These are phyloP conservation scores for Chaetoceros muelleri DNA, from an alignment of 108 stramenopile species.

Conservation along the genomic window DNA sequence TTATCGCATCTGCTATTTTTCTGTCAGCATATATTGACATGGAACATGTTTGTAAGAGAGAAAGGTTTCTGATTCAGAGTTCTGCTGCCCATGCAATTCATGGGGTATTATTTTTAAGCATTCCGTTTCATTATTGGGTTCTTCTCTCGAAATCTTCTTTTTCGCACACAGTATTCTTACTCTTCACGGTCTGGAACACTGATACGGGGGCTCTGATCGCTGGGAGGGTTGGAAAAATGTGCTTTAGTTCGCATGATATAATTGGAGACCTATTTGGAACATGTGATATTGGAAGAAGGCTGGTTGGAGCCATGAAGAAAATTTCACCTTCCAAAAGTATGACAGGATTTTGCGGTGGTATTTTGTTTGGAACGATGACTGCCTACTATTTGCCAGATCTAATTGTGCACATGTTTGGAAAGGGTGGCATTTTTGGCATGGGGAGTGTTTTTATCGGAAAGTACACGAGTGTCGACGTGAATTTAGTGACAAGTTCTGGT, in stretches of 20 bases:
- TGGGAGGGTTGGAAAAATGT: slow-evolving; percentile 29
- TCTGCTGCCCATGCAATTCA: background rate
- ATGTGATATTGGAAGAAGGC: background rate
- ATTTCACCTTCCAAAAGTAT: slow-evolving; percentile 41
- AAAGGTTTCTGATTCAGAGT: background rate
- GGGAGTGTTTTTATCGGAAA: too few species aligned
- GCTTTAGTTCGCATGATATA: background rate
- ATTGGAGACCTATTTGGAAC: slow-evolving; percentile 2
- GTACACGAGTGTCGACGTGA: too few species aligned
- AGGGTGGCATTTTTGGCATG: background rate
- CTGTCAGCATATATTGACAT: slow-evolving; percentile 21
- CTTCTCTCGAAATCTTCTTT: slow-evolving; percentile 15
- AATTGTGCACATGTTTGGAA: background rate
- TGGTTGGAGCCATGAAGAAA: slow-evolving; percentile 5
- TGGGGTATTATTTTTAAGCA: slow-evolving; percentile 47
- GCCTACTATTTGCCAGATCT: slow-evolving; percentile 14
- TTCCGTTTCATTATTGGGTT: slow-evolving; percentile 54
- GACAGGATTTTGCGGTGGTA: slow-evolving; percentile 34
- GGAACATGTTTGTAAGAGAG: slow-evolving; percentile 12
- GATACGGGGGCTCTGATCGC: slow-evolving; percentile 69
- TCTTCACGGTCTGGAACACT: slow-evolving; percentile 71
- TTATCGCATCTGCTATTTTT: slow-evolving; percentile 10
- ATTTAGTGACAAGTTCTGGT: too few species aligned
- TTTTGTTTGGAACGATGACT: slow-evolving; percentile 25
- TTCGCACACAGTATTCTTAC: slow-evolving; percentile 32